Evolutionary conservation across 2,329 filamentous ascomycete species (phyloP).

Genomic region (Cladophialophora bantiana): DNA sequence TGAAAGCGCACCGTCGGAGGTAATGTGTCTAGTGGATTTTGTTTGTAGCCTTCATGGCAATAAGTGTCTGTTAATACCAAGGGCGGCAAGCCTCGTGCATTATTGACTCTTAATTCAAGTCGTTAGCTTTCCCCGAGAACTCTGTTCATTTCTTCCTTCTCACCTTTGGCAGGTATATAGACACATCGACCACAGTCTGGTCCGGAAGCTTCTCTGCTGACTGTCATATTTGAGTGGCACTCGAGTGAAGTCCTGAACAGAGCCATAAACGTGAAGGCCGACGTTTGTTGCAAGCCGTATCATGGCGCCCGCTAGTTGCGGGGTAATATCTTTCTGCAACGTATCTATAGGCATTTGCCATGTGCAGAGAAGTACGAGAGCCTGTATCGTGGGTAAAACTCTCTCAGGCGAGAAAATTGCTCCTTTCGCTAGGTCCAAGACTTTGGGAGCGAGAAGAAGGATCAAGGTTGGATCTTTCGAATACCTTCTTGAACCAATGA

Average conservation of each 20-base stretch:
- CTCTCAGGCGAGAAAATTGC: constrained; percentile 27
- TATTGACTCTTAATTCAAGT: constrained; percentile 17
- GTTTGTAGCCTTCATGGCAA: constrained; percentile 23
- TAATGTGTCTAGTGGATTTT: constrained; percentile 19
- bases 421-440: constrained; percentile 22
- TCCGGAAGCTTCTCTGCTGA: constrained; percentile 20
- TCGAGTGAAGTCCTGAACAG: constrained; percentile 29
- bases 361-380: constrained; percentile 30
- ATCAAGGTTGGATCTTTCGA: constrained; percentile 61
- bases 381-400: constrained; percentile 26
- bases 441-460: constrained; percentile 50
- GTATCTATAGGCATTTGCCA: constrained; percentile 33
- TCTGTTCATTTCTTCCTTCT: not conserved
- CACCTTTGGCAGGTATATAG: constrained; percentile 29
- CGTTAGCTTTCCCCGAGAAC: not conserved
- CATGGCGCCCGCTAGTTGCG: constrained; percentile 28
- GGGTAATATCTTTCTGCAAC: constrained; percentile 26
- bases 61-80: constrained; percentile 26
- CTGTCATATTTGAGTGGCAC: constrained; percentile 20
- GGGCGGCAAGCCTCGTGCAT: constrained; percentile 26
- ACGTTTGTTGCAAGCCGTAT: constrained; percentile 27
- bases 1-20: constrained; percentile 22
- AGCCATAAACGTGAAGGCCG: constrained; percentile 31
- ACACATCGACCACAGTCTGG: constrained; percentile 30
- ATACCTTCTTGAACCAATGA: constrained; percentile 67